These are phyloP conservation scores for Botryotinia convoluta DNA, from an alignment of 2,329 filamentous ascomycete genomes.

Conservation along the genomic window DNA sequence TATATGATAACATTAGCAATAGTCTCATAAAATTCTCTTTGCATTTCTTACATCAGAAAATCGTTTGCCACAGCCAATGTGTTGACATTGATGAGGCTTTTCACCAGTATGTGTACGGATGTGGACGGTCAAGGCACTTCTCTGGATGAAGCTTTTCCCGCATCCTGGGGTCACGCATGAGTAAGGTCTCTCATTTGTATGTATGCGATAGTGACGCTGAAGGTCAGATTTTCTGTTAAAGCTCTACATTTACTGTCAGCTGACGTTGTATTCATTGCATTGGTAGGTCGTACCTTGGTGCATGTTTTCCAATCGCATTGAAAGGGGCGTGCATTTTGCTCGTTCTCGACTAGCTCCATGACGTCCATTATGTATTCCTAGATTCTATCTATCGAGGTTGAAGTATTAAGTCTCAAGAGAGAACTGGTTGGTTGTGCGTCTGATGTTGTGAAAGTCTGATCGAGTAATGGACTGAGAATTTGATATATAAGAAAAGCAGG, in stretches of 20 bases:
- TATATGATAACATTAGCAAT: slow-evolving; percentile 27
- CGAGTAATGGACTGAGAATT: neutral
- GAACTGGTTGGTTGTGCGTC: neutral
- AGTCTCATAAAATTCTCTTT: neutral
- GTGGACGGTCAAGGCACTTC: slow-evolving; percentile 68
- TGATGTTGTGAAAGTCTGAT: neutral
- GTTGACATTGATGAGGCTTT: slow-evolving; percentile 68
- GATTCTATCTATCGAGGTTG: neutral
- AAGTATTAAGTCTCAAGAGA: slow-evolving; percentile 12
- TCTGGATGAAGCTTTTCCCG: slow-evolving; percentile 69
- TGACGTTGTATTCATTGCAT: neutral
- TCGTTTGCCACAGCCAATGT: slow-evolving; percentile 63
- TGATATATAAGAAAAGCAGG: neutral
- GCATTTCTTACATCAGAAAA: slow-evolving; percentile 57
- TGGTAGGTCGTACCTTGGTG: slow-evolving; percentile 52
- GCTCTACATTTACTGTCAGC: slow-evolving; percentile 46
- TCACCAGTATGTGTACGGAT: slow-evolving; percentile 69
- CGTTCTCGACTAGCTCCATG: slow-evolving; percentile 63
- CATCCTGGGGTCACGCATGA: slow-evolving; percentile 59
- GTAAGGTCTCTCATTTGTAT: slow-evolving; percentile 69
- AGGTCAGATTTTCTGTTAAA: slow-evolving; percentile 72
- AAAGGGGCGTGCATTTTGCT: slow-evolving; percentile 60
- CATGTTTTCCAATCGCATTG: slow-evolving; percentile 62
- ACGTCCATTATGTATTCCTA: slow-evolving; percentile 52
- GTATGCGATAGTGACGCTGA: slow-evolving; percentile 67